These are phyloP conservation scores for Przewalskia tangutica DNA, from an alignment of 257 asterid genomes.

Conservation along the genomic window DNA sequence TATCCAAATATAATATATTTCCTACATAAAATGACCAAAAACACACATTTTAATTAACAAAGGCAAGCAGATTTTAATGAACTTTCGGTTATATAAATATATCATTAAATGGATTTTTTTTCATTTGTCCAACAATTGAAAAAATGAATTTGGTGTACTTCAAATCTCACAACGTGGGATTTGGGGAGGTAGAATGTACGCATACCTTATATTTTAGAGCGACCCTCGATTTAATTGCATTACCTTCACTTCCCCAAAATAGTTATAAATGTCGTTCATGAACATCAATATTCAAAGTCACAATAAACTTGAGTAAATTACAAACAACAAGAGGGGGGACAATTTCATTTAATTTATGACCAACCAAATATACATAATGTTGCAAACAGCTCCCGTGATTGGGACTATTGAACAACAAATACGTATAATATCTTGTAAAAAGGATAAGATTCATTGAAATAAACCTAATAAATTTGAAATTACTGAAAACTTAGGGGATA, in stretches of 20 bases:
- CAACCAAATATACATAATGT: neutral
- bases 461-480: neutral
- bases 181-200: too few species aligned
- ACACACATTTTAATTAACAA: too few species aligned
- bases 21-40: too few species aligned
- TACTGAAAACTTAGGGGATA: too few species aligned
- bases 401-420: neutral
- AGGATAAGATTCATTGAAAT: neutral
- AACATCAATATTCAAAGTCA: neutral
- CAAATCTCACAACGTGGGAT: too few species aligned
- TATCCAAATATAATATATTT: too few species aligned
- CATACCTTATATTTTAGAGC: too few species aligned
- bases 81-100: too few species aligned
- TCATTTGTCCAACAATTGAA: neutral
- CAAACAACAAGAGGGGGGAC: neutral
- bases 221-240: neutral
- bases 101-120: neutral
- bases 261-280: neutral
- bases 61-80: too few species aligned
- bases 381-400: neutral
- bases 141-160: neutral
- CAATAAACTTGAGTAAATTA: neutral
- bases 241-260: neutral
- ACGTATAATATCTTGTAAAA: neutral
- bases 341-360: neutral